A percentile compares a stretch with the other conserved stretches of the same genome.
Evolutionary conservation across 441 rosid species (phyloP).

Genomic region (Erodium trifolium): DNA sequence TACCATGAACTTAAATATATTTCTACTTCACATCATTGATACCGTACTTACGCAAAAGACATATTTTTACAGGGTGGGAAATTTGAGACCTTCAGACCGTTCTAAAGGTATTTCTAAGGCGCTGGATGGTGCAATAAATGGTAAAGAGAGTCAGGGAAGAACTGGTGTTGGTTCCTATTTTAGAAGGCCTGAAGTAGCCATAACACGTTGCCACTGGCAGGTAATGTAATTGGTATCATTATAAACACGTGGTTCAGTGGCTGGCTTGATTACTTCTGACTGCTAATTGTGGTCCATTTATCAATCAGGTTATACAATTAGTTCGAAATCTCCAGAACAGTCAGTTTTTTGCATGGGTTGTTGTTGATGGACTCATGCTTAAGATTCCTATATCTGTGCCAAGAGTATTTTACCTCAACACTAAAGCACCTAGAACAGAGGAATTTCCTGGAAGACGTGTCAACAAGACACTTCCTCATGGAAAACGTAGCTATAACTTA

Average conservation of each 20-base stretch:
- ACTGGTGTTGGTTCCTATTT: slow-evolving; percentile 77
- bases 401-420: slow-evolving; percentile 76
- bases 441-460: slow-evolving; percentile 79
- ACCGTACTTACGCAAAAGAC: slow-evolving; percentile 16
- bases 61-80: slow-evolving; percentile 50
- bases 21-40: slow-evolving; percentile 3
- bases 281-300: slow-evolving; percentile 16
- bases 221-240: slow-evolving; percentile 27
- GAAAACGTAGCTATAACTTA: slow-evolving; percentile 61
- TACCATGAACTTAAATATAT: not conserved
- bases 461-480: slow-evolving; percentile 86
- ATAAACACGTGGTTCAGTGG: slow-evolving; percentile 14
- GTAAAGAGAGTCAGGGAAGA: slow-evolving; percentile 39
- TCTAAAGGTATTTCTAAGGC: slow-evolving; percentile 27
- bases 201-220: slow-evolving; percentile 88
- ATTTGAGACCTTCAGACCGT: slow-evolving; percentile 33
- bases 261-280: slow-evolving; percentile 21
- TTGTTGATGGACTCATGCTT: slow-evolving; percentile 88
- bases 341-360: slow-evolving; percentile 77
- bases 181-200: slow-evolving; percentile 68
- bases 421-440: slow-evolving; percentile 54
- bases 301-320: slow-evolving; percentile 77
- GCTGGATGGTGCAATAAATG: slow-evolving; percentile 20
- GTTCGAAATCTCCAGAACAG: slow-evolving; percentile 58
- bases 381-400: slow-evolving; percentile 79